Evolutionary conservation across 768 basidiomycete genomes (phyloP).

Genomic region (Hydnum rufescens): DNA sequence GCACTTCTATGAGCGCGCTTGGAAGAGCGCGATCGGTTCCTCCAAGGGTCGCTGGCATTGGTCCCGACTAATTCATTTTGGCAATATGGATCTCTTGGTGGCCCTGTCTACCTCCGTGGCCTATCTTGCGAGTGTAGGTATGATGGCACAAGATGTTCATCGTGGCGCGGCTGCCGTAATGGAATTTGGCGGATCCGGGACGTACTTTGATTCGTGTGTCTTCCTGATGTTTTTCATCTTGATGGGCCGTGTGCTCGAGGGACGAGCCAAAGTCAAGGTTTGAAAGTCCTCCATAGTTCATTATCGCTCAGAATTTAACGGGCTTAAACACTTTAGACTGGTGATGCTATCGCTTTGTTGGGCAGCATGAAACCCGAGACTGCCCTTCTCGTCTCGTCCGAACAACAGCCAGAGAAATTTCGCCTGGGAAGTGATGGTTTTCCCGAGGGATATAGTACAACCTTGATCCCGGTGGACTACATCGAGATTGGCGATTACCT

Average conservation of each 20-base stretch:
- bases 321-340: conserved; percentile 22
- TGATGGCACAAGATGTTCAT: conserved; percentile 35
- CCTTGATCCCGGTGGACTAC: conserved; percentile 27
- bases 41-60: conserved; percentile 27
- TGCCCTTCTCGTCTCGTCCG: conserved; percentile 31
- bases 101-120: conserved; percentile 38
- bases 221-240: conserved; percentile 69
- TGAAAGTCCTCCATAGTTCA: background rate
- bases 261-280: conserved; percentile 16
- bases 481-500: conserved; percentile 71
- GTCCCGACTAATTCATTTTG: conserved; percentile 46
- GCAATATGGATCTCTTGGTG: conserved; percentile 74
- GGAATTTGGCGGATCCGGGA: conserved; percentile 27
- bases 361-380: conserved; percentile 41
- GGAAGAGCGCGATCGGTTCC: background rate
- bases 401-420: conserved; percentile 10
- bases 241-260: conserved; percentile 28
- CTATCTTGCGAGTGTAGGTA: conserved; percentile 55
- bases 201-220: conserved; percentile 67
- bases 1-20: conserved; percentile 17
- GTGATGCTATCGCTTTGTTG: conserved; percentile 53
- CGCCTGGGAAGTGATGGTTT: background rate
- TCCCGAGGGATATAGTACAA: too few relatives aligned
- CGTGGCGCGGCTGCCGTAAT: conserved; percentile 19
- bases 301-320: background rate